Evolutionary conservation across 1,284 basidiomycete species (phyloP).

Genomic region (Hemileia vastatrix): DNA sequence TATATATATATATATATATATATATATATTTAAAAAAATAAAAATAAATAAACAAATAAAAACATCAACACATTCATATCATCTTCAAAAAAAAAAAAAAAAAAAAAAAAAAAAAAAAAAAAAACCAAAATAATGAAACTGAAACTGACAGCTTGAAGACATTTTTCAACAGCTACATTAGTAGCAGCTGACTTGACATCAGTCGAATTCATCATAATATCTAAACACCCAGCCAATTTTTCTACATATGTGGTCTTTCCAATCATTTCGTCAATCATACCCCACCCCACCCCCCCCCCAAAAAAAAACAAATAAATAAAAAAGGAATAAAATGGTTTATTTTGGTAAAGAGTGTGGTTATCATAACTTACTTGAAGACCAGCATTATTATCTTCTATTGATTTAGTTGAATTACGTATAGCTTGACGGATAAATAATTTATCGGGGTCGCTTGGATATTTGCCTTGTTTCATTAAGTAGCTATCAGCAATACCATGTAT

Average conservation of each 20-base stretch:
- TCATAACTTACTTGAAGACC: conserved; percentile 10
- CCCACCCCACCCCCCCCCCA: too few relatives aligned
- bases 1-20: too few relatives aligned
- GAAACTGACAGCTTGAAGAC: conserved; percentile 8
- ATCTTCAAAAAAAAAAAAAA: background rate
- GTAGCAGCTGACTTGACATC: conserved; percentile 6
- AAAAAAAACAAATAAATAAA: background rate
- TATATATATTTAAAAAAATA: too few relatives aligned
- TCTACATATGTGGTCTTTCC: conserved; percentile 15
- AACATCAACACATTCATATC: background rate
- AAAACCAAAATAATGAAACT: background rate
- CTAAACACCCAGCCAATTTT: conserved; percentile 14
- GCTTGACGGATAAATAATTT: conserved; percentile 11
- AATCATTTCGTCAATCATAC: too few relatives aligned
- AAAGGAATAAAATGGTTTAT: background rate
- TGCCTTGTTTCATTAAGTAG: conserved; percentile 10
- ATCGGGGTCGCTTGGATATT: background rate
- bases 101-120: background rate
- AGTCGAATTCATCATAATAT: conserved; percentile 13
- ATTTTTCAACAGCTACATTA: conserved; percentile 12
- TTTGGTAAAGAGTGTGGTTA: background rate
- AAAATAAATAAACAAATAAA: too few relatives aligned
- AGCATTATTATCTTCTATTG: conserved; percentile 17
- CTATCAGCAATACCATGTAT: conserved; percentile 19
- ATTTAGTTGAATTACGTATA: conserved; percentile 7